Percentiles rank a stretch among this genome's conserved stretches.
phyloP scores from a whole-genome alignment of 805 yeast genomes.

The Sugiyamaella smithiae region DNA sequence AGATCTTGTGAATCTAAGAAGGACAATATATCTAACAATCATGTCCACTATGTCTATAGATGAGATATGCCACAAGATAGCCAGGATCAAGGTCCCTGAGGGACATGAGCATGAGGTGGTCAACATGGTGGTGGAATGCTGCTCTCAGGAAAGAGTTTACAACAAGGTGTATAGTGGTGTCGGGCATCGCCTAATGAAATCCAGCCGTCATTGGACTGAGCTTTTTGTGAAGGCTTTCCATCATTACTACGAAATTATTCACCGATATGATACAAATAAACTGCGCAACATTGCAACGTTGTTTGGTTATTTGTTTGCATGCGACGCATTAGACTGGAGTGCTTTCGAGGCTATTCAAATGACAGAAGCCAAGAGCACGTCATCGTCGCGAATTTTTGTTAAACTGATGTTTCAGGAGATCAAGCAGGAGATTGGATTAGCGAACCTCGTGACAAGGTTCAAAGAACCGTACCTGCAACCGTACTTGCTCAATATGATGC shows the following conservation, averaged over 20 bases:
- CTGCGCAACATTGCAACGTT: conserved; percentile 76
- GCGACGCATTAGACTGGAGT: conserved; percentile 65
- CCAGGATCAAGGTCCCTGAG: conserved; percentile 44
- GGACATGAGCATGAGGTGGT: conserved; percentile 52
- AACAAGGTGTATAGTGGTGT: conserved; percentile 81
- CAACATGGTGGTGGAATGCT: conserved; percentile 73
- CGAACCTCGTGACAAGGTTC: conserved; percentile 47
- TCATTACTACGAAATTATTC: conserved; percentile 54
- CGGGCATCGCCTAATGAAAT: conserved; percentile 59
- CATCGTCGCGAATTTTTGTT: conserved; percentile 73
- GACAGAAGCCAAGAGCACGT: conserved; percentile 70
- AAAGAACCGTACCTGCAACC: conserved; percentile 51
- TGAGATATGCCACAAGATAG: conserved; percentile 86
- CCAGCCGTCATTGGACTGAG: conserved; percentile 54
- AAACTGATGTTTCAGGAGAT: conserved; percentile 79
- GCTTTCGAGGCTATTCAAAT: conserved; percentile 54
- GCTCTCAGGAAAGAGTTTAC: conserved; percentile 83
- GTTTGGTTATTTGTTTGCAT: conserved; percentile 80
- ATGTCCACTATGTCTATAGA: conserved; percentile 90
- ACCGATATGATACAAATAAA: conserved; percentile 67
- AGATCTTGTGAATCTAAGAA: conserved; percentile 61
- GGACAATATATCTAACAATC: conserved; percentile 72
- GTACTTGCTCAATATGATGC: conserved; percentile 60
- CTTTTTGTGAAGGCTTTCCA: conserved; percentile 54
- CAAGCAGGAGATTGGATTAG: conserved; percentile 69